Conservation (phyloP, 768 basidiomycete genomes). For the Trametopsis cervina region DNA sequence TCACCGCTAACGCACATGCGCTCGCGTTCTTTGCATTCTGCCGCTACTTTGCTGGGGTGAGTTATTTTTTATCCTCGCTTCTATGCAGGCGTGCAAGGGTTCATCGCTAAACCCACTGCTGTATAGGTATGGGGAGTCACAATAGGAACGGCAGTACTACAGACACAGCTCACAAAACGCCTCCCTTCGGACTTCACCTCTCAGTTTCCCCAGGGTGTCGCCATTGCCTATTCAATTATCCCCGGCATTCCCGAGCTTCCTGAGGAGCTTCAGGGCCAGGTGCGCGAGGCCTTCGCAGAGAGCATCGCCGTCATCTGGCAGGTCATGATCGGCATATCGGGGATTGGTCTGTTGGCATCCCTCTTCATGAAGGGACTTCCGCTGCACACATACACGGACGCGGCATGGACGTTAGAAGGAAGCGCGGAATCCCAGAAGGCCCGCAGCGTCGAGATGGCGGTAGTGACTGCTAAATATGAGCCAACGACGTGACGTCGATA, state of each 20-base stretch:
- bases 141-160: slow-evolving; percentile 43
- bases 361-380: slow-evolving; percentile 21
- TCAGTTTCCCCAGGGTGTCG: slow-evolving; percentile 28
- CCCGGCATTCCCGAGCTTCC: slow-evolving; percentile 32
- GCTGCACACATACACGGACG: slow-evolving; percentile 22
- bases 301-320: slow-evolving; percentile 25
- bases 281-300: slow-evolving; percentile 26
- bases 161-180: slow-evolving; percentile 36
- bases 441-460: too few relatives aligned
- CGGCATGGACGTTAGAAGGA: slow-evolving; percentile 19
- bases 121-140: slow-evolving; percentile 45
- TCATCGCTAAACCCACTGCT: slow-evolving; percentile 20
- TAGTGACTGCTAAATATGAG: too few relatives aligned
- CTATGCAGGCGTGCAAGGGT: not conserved
- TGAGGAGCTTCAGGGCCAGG: slow-evolving; percentile 20
- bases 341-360: slow-evolving; percentile 19
- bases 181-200: slow-evolving; percentile 34
- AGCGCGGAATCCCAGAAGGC: too few relatives aligned
- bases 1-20: slow-evolving; percentile 27
- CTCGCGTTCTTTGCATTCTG: slow-evolving; percentile 26
- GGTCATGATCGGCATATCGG: slow-evolving; percentile 23
- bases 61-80: slow-evolving; percentile 4
- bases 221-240: slow-evolving; percentile 40
- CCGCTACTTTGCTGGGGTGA: slow-evolving; percentile 11
- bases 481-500: too few relatives aligned